phyloP scores from a whole-genome alignment of 2,329 filamentous ascomycete species.

The Aurifilum marmelostoma region DNA sequence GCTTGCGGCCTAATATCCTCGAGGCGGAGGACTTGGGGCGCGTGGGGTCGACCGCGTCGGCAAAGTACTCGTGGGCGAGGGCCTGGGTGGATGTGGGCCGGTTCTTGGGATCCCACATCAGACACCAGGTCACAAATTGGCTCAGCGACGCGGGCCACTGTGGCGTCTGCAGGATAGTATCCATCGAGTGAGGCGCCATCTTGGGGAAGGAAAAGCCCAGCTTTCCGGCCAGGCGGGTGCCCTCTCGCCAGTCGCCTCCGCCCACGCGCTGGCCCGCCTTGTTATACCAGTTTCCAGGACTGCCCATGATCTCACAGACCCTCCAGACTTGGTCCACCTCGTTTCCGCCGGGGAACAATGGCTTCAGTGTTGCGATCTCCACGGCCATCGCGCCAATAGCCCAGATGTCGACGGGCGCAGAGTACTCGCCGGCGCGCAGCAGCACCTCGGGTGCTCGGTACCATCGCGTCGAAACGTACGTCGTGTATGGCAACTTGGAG shows the following conservation, averaged over 20 bases:
- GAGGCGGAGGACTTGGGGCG: conserved; percentile 89
- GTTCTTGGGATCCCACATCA: conserved; percentile 97
- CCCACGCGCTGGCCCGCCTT: conserved; percentile 85
- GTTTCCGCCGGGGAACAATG: conserved; percentile 94
- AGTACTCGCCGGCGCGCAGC: conserved; percentile 92
- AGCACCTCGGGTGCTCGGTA: conserved; percentile 96
- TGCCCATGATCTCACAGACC: conserved; percentile 99
- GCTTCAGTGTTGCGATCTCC: conserved; percentile 94
- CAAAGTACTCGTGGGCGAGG: conserved; percentile 93
- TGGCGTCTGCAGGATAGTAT: conserved; percentile 85
- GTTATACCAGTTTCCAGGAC: conserved; percentile 97
- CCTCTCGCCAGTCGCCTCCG: conserved; percentile 96
- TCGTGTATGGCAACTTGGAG: conserved; percentile 94
- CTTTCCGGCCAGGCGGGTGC: conserved; percentile 89
- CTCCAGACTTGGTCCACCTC: conserved; percentile 99
- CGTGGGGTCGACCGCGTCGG: conserved; percentile 87
- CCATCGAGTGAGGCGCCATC: conserved; percentile 97
- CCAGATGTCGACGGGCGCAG: conserved; percentile 97
- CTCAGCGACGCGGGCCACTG: conserved; percentile 89
- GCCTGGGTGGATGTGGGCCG: conserved; percentile 92
- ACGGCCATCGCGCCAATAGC: conserved; percentile 98
- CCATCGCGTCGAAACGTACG: conserved; percentile 97
- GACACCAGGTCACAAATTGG: conserved; percentile 95
- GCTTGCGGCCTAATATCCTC: conserved; percentile 83
- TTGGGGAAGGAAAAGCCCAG: conserved; percentile 98